Evolutionary conservation across 306 rosid genomes (phyloP).

Genomic region (Quercus cerris): DNA sequence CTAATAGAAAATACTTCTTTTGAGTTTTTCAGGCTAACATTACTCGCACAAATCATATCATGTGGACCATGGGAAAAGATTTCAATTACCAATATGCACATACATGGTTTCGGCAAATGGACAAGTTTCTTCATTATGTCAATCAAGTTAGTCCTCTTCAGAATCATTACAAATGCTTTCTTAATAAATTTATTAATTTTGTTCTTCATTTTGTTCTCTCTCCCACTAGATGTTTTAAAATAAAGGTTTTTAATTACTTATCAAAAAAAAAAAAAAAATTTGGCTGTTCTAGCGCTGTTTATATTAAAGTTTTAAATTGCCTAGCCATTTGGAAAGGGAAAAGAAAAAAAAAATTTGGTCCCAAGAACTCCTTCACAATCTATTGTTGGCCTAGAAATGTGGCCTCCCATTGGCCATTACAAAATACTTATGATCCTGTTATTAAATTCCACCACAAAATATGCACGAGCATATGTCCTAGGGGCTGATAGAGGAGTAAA

Average conservation of each 20-base stretch:
- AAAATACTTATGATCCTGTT: neutral
- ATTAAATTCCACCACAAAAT: neutral
- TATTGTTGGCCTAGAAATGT: neutral
- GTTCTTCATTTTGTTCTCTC: neutral
- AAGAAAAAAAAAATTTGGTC: neutral
- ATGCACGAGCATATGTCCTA: neutral
- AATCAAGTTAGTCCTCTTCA: slow-evolving; percentile 49
- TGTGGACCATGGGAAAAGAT: slow-evolving; percentile 99
- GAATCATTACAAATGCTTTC: too few relatives aligned
- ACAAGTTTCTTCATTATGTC: slow-evolving; percentile 90
- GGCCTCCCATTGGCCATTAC: neutral
- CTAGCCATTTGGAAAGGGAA: neutral
- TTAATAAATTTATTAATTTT: neutral
- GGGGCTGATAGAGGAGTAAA: neutral
- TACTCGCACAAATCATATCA: slow-evolving; percentile 87
- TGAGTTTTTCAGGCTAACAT: slow-evolving; percentile 70
- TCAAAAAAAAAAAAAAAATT: too few relatives aligned
- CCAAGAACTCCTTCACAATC: neutral
- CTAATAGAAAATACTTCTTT: neutral
- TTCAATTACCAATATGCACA: slow-evolving; percentile 89
- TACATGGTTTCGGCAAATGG: slow-evolving; percentile 88
- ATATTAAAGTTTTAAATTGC: neutral
- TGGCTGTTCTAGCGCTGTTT: neutral
- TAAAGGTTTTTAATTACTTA: too few relatives aligned
- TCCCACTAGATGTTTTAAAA: too few relatives aligned